Conservation (phyloP, 2,329 filamentous ascomycete genomes). For the Lachnellula suecica region DNA sequence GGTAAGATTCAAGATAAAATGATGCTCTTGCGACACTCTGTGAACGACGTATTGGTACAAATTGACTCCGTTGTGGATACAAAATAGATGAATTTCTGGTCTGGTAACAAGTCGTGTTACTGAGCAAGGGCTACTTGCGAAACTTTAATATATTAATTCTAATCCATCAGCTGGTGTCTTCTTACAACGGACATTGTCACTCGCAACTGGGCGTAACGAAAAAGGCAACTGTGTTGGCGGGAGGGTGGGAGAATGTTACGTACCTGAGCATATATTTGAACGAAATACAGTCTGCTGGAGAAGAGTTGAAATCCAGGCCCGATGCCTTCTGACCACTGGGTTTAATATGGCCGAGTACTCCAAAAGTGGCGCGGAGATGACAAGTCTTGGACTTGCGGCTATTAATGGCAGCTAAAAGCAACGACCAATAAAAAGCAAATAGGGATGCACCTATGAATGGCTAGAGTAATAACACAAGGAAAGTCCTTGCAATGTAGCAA, state of each 20-base stretch:
- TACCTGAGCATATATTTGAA: neutral
- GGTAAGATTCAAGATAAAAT: no score
- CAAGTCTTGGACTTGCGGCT: neutral
- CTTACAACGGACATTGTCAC: neutral
- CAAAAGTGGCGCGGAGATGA: neutral
- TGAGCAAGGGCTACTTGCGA: neutral
- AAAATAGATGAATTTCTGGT: neutral
- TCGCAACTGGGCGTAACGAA: neutral
- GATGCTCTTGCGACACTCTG: neutral
- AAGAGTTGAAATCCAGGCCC: neutral
- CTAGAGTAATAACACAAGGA: neutral
- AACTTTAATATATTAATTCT: constrained; percentile 1
- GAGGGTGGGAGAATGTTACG: neutral
- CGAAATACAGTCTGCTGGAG: neutral
- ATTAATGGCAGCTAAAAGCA: neutral
- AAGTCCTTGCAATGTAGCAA: no score
- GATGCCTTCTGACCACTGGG: neutral
- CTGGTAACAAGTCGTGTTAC: neutral
- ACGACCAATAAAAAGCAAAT: neutral
- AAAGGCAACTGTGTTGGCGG: constrained; percentile 1
- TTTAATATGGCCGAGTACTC: neutral
- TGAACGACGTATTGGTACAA: neutral
- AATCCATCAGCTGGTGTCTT: neutral
- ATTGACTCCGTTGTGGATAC: neutral
- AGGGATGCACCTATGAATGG: neutral